These are phyloP conservation scores for Monosporascus sp. DNA, from an alignment of 2,329 filamentous ascomycete species.

Conservation along the genomic window DNA sequence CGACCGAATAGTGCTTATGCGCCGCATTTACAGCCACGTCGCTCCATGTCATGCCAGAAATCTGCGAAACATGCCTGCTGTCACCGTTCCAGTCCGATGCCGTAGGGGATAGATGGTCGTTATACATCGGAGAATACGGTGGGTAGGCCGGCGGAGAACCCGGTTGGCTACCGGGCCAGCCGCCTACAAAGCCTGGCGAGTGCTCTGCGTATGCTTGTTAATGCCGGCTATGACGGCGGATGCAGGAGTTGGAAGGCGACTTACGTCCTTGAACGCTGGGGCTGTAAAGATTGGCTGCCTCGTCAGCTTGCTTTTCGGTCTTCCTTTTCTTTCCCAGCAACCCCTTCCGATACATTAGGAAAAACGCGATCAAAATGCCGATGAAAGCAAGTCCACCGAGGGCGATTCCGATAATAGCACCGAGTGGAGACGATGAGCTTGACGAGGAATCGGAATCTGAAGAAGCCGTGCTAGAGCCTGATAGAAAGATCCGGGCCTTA, in stretches of 20 bases:
- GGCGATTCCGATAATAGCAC: not conserved
- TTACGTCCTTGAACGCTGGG: not conserved
- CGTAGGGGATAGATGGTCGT: not conserved
- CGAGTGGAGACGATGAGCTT: not conserved
- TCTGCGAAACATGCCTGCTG: not conserved
- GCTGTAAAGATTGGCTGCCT: not conserved
- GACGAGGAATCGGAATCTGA: not conserved
- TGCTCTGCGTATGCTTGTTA: not conserved
- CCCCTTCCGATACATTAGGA: not conserved
- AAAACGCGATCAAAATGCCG: not conserved
- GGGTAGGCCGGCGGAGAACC: not conserved
- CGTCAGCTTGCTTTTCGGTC: not conserved
- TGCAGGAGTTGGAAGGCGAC: not conserved
- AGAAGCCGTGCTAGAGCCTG: constrained; percentile 1
- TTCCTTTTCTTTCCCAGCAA: not conserved
- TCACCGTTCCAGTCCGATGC: not conserved
- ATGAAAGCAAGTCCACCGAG: constrained; percentile 19
- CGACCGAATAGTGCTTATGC: not conserved
- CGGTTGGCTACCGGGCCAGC: not conserved
- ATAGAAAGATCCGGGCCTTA: constrained; percentile 15
- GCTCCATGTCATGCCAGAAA: not conserved
- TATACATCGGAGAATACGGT: not conserved
- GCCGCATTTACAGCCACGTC: not conserved
- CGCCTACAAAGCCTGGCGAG: not conserved
- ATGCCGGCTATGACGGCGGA: not conserved